Evolutionary conservation across 495 filamentous ascomycete genomes (phyloP), one percentile per base, ranked within the genome.

Genomic region (Parachaetomium inaequale): DNA sequence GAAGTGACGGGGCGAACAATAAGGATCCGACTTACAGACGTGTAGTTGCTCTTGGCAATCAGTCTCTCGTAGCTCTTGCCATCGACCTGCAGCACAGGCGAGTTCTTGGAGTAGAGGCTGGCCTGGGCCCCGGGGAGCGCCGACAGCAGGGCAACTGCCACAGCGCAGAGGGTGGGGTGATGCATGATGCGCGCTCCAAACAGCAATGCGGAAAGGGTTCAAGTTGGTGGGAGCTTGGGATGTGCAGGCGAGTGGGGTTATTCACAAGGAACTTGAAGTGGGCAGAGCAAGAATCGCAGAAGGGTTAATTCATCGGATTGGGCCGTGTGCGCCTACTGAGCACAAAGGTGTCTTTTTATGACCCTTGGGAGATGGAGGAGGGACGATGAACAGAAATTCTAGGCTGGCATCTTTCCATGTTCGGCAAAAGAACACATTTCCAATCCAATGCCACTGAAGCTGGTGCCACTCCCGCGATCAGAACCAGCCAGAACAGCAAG

Each of bases 41-140:
- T 91, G 72, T 96, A 79, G 72, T 96, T 96, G 53, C 92, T 96
- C 68, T 91, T 87, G 21, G 89, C 84, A 74, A 99, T 92, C 64
- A 96, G 79, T 60, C 84, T 83, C 74, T 91, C 87, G 74, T 95
- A 99, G 69, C 79, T 87, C 75, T 88, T 92, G n/a, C 78, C 83
- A 71, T 92, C 86, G 46, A 98, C 79, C 72, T 95, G 91, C 25
- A 97, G 70, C 46, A 99, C 95, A 15, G 90, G 87, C 3, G 92
- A 95, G 70, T 83, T 88, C 78, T 94, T 95, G 43, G 85, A 79
- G 74, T 99, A 99, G 47, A 99, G 67, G 58, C 83, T 83, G 28
- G 88, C 91, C 58, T 86, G 81, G 34, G 80, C 85, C 29, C 86
- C 74, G 49, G 88, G 76, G 53, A 87, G 80, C 38, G 81, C 75